phyloP scores from a whole-genome alignment of 169 alveolate genomes.

The Plasmodium blacklocki region DNA sequence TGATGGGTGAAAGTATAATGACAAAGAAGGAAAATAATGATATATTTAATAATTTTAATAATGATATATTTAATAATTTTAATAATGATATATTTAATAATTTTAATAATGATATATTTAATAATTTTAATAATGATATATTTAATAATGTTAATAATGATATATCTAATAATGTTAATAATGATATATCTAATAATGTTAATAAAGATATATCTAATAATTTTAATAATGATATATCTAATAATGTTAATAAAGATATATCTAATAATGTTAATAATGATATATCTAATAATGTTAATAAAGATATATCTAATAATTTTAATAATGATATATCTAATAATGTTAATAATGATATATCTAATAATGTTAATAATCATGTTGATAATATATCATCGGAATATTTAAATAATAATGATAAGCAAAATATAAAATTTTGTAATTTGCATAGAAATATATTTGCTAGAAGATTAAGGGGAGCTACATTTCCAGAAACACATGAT shows the following conservation, averaged over 20 bases:
- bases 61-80: too few relatives aligned
- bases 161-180: neutral
- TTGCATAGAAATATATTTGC: neutral
- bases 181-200: neutral
- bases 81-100: too few relatives aligned
- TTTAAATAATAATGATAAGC: conserved; percentile 1
- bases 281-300: too few relatives aligned
- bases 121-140: neutral
- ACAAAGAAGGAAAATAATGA: too few relatives aligned
- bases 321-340: neutral
- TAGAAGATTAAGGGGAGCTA: conserved; percentile 45
- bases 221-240: neutral
- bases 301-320: neutral
- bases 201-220: too few relatives aligned
- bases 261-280: neutral
- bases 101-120: too few relatives aligned
- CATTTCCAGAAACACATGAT: conserved; percentile 75
- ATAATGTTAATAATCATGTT: neutral
- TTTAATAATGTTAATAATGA: neutral
- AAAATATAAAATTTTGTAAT: neutral
- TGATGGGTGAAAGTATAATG: too few relatives aligned
- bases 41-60: too few relatives aligned
- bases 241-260: neutral
- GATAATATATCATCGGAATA: neutral
- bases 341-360: neutral